Evolutionary conservation across 768 basidiomycete species (phyloP).

Genomic region (Melanogaster broomeanus): DNA sequence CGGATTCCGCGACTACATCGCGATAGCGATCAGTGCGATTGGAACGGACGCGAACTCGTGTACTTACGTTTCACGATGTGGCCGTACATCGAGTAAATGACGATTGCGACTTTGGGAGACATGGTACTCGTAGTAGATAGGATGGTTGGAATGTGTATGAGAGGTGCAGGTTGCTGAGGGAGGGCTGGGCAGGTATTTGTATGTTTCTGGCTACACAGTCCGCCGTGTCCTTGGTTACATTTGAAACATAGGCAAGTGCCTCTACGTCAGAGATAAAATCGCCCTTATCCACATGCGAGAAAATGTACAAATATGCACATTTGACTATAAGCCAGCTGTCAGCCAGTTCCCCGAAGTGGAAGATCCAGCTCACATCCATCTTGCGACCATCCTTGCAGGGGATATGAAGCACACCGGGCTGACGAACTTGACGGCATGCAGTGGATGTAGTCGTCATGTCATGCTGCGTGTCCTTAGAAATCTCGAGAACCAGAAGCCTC

Average conservation of each 20-base stretch:
- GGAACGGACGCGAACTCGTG: neutral
- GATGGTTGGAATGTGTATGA: conserved; percentile 3
- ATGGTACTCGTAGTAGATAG: conserved; percentile 34
- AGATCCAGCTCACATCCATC: conserved; percentile 2
- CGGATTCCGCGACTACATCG: conserved; percentile 58
- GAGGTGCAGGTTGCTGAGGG: neutral
- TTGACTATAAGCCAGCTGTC: neutral
- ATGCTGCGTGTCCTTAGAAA: conserved; percentile 4
- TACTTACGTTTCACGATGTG: conserved; percentile 67
- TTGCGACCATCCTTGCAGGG: no score
- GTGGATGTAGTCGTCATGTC: neutral
- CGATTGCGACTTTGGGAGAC: conserved; percentile 64
- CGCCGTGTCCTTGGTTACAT: neutral
- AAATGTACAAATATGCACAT: neutral
- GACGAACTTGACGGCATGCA: neutral
- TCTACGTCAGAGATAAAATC: conserved; percentile 3
- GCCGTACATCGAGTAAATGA: conserved; percentile 76
- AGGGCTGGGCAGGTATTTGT: conserved; percentile 13
- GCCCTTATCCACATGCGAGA: conserved; percentile 1
- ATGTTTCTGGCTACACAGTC: conserved; percentile 1
- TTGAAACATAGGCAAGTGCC: neutral
- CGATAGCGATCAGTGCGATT: conserved; percentile 4
- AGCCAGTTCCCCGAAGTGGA: conserved; percentile 4
- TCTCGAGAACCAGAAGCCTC: conserved; percentile 6
- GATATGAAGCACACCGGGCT: neutral